Base-by-base conservation (phyloP, 108 stramenopile genomes). In the Schizochytrium sp. region DNA sequence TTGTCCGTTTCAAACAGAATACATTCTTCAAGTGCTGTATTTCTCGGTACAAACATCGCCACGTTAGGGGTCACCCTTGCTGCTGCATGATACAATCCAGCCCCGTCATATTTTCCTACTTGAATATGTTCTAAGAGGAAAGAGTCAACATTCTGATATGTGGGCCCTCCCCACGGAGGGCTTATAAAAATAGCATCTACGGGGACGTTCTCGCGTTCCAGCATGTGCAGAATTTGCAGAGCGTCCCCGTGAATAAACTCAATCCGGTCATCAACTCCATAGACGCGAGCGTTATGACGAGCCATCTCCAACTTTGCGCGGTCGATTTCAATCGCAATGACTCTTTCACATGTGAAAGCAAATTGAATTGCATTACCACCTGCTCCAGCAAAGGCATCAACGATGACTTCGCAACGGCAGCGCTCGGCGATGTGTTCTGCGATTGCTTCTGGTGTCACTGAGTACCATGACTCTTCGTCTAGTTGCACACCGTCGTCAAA, bases 381-480 rank as follows among this genome's bases (percentile, higher is more conserved):
- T 88, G 96, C 96, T 40, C 98, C 98, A 61, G 96, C 96, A 90
- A 98, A 98, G 28, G 96, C 95, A 91, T 98, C 98, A 4, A 97
- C 91, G 17, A 97, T 91, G 28, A 95, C 91, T 2, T 89, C 87
- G 45, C 89, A 89, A 41, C 91, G 83, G 47, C 55, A 50, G 15
- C 92, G 91, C 56, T 92, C 91, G 3, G 96, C 97, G 19, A 98
- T 95, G 72, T 98, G 96, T 88, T 95, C 92, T 42, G 97, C 97
- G 88, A 98, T 97, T 4, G 92, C 91, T 93, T 99, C 98, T 3
- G 97, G 97, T 3, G 98, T 99, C 4, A 98, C 97, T 2, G 97
- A 97, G 91, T 95, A 99, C 98, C 98, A 99, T 15, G 97, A 96
- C 92, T 99, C 97, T 5, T 91, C 88, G 94, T 99, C 98, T 56